Evolutionary conservation across 805 yeast species (phyloP).

Genomic region (Ogataea parapolymorpha): DNA sequence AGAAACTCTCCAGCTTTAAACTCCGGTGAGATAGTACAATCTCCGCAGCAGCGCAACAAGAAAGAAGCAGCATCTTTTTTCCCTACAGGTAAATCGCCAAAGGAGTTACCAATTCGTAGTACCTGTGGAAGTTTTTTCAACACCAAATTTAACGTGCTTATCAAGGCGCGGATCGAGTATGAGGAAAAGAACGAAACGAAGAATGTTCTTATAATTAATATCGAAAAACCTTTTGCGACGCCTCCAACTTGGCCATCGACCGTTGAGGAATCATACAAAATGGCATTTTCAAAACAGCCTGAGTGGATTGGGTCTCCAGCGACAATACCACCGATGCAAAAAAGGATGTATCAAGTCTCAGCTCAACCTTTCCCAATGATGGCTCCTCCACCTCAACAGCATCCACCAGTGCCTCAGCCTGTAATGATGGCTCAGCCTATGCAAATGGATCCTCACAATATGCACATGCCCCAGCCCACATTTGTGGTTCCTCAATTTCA

Average conservation of each 20-base stretch:
- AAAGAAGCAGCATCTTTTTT: constrained; percentile 34
- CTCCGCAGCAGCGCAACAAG: constrained; percentile 19
- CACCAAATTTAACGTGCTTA: constrained; percentile 50
- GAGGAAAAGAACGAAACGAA: constrained; percentile 20
- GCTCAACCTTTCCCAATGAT: constrained; percentile 24
- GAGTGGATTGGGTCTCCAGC: constrained; percentile 28
- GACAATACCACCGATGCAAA: constrained; percentile 18
- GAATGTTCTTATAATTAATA: constrained; percentile 32
- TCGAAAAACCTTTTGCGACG: constrained; percentile 66
- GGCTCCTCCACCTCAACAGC: constrained; percentile 19
- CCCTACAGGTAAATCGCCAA: constrained; percentile 35
- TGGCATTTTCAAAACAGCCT: constrained; percentile 43
- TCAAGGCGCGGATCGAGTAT: constrained; percentile 40
- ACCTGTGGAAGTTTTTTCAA: constrained; percentile 34
- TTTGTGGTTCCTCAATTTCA: constrained; percentile 21
- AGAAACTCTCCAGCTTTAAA: constrained; percentile 19
- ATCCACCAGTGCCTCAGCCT: constrained; percentile 18
- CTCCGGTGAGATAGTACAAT: constrained; percentile 4
- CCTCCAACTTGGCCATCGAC: constrained; percentile 76
- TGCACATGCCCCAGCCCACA: constrained; percentile 18
- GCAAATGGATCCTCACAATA: constrained; percentile 19
- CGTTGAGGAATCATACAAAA: constrained; percentile 46
- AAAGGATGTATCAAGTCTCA: constrained; percentile 18
- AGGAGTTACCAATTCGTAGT: constrained; percentile 14
- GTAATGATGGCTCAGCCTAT: constrained; percentile 21